Base-by-base conservation (phyloP, 176 grass and related monocot genomes). In the Oryza meridionalis region DNA sequence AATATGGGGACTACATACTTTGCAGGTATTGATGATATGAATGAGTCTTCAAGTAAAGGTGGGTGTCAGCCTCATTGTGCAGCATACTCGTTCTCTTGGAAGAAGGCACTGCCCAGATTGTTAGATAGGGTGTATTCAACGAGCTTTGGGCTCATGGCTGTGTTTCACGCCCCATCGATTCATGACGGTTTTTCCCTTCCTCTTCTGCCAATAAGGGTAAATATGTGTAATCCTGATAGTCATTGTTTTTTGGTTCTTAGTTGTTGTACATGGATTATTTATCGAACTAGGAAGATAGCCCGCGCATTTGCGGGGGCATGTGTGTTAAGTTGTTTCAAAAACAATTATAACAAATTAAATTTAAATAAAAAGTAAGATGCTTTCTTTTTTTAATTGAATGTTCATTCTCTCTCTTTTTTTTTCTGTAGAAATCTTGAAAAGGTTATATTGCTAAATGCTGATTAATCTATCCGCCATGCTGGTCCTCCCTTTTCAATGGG, bases 181-280 rank as follows among this genome's bases (percentile, higher is more conserved):
- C 70, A 46, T 64, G 51, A 49, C 65, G 35, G 14, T 68, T 85
- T 86, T 80, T 25, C 70, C 47, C 46, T 62, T 55, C 22, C 63
- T 33, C 61, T 74, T 76, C 64, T 81, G 51, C 77, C 80, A 85
- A 86, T 84, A 86, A 84, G 82, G 76, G 79, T 76, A 67, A 58
- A 65, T 29, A 78, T 38, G 67, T 85, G 79, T 79, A 84, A 78
- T 78, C 37, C 14, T 19, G 77, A 65, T 70, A 81, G 76, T 67
- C 63, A 83, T 65, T 55, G 4, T 37, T 73, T 75, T 90, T 84
- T 88, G 78, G 47, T 66, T 78, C 47, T 75, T 76, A 69, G 87
- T 73, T 79, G 31, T 46, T 73, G 71, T 50, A 38, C 12, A 86
- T 84, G 66, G 51, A 80, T 79, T 85, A 53, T 78, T 79, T 83